Conservation (phyloP, 2,329 filamentous ascomycete genomes). For the Aspergillus pseudonomiae region DNA sequence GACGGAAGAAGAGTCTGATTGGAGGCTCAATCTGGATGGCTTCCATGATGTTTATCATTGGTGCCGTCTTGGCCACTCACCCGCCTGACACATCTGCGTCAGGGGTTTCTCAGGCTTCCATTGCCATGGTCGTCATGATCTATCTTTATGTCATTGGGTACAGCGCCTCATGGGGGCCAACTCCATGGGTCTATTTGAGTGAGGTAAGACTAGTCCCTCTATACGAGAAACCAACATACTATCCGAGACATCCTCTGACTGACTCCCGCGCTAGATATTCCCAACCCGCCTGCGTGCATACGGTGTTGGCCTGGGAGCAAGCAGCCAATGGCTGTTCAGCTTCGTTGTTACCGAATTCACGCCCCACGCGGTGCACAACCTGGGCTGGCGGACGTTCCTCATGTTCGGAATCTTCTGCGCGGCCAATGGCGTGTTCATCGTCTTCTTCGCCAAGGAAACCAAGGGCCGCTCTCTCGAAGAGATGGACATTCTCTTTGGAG, state of each 20-base stretch:
- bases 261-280: slow-evolving; percentile 35
- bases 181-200: slow-evolving; percentile 39
- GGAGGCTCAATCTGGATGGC: slow-evolving; percentile 40
- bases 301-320: slow-evolving; percentile 43
- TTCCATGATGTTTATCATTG: slow-evolving; percentile 45
- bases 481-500: slow-evolving; percentile 40
- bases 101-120: slow-evolving; percentile 35
- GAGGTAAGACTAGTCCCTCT: slow-evolving; percentile 26
- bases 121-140: slow-evolving; percentile 51
- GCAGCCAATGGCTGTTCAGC: slow-evolving; percentile 46
- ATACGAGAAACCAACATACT: background rate
- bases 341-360: slow-evolving; percentile 47
- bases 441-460: slow-evolving; percentile 44
- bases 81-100: slow-evolving; percentile 32
- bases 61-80: slow-evolving; percentile 35
- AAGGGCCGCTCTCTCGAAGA: slow-evolving; percentile 44
- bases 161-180: slow-evolving; percentile 30
- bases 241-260: background rate
- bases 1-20: slow-evolving; percentile 39
- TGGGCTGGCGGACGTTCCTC: slow-evolving; percentile 44
- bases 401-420: slow-evolving; percentile 47
- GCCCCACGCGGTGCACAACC: slow-evolving; percentile 42
- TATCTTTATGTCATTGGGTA: slow-evolving; percentile 49
- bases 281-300: slow-evolving; percentile 44
- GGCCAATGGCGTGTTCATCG: slow-evolving; percentile 39